Evolutionary conservation across 257 asterid species (phyloP), one percentile per base, ranked within the genome.

Genomic region (Plectranthus barbatus): DNA sequence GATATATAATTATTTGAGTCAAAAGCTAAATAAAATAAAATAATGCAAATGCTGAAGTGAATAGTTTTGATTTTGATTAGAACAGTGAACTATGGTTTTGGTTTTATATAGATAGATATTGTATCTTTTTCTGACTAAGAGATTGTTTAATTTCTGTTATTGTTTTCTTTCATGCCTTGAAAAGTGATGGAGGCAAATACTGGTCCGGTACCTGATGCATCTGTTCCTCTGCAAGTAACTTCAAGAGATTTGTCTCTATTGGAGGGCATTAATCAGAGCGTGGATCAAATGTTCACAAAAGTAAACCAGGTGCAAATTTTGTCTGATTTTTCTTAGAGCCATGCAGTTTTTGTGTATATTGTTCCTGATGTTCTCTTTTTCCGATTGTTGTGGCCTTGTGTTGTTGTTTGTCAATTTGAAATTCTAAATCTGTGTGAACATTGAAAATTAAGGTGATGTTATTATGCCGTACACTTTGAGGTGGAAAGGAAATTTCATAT

Each of bases 221-320:
- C 62, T 1, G 50, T 40, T n/a, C 64, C 41, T 57, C 72, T 50
- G 19, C 71, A 45, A 36, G 75, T 62, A 60, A 59, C 60, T 18
- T 17, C 26, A 4, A 69, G 52, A 31, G 45, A 64, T 45, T 26
- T 40, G 29, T 48, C 79, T 42, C 48, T 58, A 53, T 70, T 66
- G 54, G 86, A 80, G 70, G 74, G 76, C 74, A 56, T 75, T 64
- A 72, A 75, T 69, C 80, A 62, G 67, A 51, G 68, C 15, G 83
- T 78, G 44, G 83, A 80, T 55, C 90, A 80, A 52, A 61, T 82
- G 51, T 75, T 51, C 24, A 9, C 36, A 39, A 70, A 74, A 78
- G 83, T 85, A 60, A 85, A 80, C 53, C 76, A 82, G 87, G 90
- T 80, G 48, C 53, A 60, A 47, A 39, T 13, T 31, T 55, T 40